A percentile compares a stretch with the other conserved stretches of the same genome.
These are phyloP conservation scores for Saccharomycopsis sp. DNA, from an alignment of 805 yeast genomes.

Conservation along the genomic window DNA sequence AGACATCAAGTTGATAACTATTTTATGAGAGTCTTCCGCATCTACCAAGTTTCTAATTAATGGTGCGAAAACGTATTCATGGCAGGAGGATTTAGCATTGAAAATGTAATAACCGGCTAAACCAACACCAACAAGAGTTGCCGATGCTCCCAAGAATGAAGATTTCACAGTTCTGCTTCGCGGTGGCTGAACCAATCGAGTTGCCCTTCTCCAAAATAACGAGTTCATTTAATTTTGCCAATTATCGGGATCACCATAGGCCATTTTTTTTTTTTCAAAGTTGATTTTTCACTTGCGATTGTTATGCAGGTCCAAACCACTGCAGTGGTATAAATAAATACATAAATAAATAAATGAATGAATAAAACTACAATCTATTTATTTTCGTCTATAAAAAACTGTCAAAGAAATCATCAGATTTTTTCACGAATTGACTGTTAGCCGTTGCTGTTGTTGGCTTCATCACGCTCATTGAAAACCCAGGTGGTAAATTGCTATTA, in stretches of 20 bases:
- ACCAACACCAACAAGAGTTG: slow-evolving; percentile 26
- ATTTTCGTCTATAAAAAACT: slow-evolving; percentile 10
- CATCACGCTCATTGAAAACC: slow-evolving; percentile 33
- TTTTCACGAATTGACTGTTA: slow-evolving; percentile 3
- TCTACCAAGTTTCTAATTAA: slow-evolving; percentile 58
- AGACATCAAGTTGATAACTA: slow-evolving; percentile 67
- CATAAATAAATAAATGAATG: not conserved
- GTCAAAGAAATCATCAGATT: slow-evolving; percentile 19
- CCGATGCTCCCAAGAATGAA: slow-evolving; percentile 9
- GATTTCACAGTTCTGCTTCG: too few species aligned
- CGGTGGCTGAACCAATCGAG: too few species aligned
- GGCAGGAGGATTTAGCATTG: slow-evolving; percentile 77
- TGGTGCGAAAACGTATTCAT: slow-evolving; percentile 79
- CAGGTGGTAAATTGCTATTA: slow-evolving; percentile 32
- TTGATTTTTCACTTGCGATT: too few species aligned
- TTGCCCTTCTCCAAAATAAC: too few species aligned
- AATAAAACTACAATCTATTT: not conserved
- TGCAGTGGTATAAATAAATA: too few species aligned
- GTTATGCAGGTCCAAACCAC: too few species aligned
- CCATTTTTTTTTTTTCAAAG: too few species aligned
- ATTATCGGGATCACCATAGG: too few species aligned
- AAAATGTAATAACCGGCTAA: slow-evolving; percentile 47
- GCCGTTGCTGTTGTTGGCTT: slow-evolving; percentile 12
- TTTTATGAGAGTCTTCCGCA: slow-evolving; percentile 80
- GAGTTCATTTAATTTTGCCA: too few species aligned